These are phyloP conservation scores for Westerdykella aurantiaca DNA, from an alignment of 2,329 filamentous ascomycete species.

Conservation along the genomic window DNA sequence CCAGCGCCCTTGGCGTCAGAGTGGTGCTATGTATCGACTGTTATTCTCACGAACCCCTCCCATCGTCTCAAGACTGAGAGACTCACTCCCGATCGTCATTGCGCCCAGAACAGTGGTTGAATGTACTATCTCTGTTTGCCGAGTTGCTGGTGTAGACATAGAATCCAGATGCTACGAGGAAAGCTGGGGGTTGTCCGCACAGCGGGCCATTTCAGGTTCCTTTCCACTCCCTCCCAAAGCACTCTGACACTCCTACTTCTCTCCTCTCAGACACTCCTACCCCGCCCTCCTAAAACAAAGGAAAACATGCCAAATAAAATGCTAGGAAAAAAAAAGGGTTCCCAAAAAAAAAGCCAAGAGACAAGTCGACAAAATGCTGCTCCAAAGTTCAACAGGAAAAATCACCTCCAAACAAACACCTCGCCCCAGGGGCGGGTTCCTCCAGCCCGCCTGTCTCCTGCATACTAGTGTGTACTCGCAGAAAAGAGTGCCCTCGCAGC, in stretches of 20 bases:
- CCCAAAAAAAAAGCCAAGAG: conserved; percentile 8
- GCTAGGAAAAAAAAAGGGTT: conserved; percentile 7
- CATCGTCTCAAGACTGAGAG: no score
- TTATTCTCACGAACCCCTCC: no score
- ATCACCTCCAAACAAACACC: conserved; percentile 15
- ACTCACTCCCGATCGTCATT: no score
- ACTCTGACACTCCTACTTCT: conserved; percentile 7
- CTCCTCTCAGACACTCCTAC: no score
- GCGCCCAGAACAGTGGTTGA: no score
- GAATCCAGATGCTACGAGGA: conserved; percentile 16
- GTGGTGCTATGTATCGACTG: no score
- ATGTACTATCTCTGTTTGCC: no score
- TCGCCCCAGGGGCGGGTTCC: conserved; percentile 19
- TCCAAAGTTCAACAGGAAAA: conserved; percentile 8
- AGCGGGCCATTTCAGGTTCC: conserved; percentile 19
- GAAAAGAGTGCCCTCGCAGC: conserved; percentile 10
- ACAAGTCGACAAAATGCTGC: conserved; percentile 11
- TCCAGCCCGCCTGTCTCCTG: conserved; percentile 27
- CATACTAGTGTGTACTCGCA: conserved; percentile 11
- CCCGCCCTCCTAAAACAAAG: not conserved
- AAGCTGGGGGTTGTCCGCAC: conserved; percentile 26
- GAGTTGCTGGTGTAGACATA: conserved; percentile 21
- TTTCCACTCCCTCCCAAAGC: conserved; percentile 10
- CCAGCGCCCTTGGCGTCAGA: no score
- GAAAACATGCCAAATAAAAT: conserved; percentile 1